Base-by-base conservation (phyloP, 441 rosid species). In the Gossypium davidsonii region DNA sequence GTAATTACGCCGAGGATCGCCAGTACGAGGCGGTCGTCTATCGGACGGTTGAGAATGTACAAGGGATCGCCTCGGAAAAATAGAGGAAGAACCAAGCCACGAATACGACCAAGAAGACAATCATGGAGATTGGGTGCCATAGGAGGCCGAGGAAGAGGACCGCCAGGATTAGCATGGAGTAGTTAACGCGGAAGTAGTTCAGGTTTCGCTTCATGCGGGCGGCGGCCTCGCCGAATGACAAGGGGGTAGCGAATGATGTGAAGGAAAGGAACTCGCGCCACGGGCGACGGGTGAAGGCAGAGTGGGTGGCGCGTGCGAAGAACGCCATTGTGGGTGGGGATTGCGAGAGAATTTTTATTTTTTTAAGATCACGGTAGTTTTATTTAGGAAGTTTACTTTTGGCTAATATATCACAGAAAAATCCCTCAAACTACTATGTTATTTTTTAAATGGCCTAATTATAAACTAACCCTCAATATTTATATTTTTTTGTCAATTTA, bases 1-100 rank as follows among this genome's bases (percentile, higher is more conserved):
- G 90, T 88, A 10, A 86, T 64, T 4, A 75, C 72, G 0, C 34
- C 64, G 1, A 90, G 90, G 37, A 79, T 53, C 0, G 37, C 80
- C 20, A 88, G 80, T 8, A 58, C 63, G 37, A 58, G 26, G 37
- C 18, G 63, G 63, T 58, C 63, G 63, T 58, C 63, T 34, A 25
- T 58, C 37, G 11, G 17, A 58, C 37, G 63, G 63, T 58, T 58
- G 37, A 58, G 63, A 26, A 58, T 25, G 37, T 25, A 34, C 63
- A 58, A 58, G 8, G 39, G 63, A 25, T 25, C 31, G 39, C 26
- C 63, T 7, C 63, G 63, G 63, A 58, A 58, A 58, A 25, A 8
- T 58, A 58, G 37, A 58, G 37, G 63, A 58, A 58, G 37, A 58
- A 58, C 63, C 63, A 58, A 12, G 63, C 63, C 37, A 58, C 37